Evolutionary conservation across 177 flowering plant genomes (phyloP).

Genomic region (Vitis hybrid): DNA sequence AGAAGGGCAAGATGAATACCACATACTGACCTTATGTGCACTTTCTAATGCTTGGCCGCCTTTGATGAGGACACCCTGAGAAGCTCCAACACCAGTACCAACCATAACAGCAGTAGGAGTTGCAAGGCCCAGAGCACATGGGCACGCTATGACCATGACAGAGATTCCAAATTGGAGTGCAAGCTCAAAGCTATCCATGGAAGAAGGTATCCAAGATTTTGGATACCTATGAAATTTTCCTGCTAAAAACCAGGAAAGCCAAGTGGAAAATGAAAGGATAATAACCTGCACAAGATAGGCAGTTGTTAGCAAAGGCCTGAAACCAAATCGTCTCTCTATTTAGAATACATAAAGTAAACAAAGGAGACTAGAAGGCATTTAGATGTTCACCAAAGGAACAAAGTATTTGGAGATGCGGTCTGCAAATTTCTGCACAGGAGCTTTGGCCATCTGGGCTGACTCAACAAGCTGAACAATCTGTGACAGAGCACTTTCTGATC

Average conservation of each 20-base stretch:
- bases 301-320: neutral
- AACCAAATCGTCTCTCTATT: neutral
- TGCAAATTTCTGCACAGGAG: slow-evolving; percentile 88
- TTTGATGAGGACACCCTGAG: slow-evolving; percentile 83
- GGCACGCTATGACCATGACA: slow-evolving; percentile 91
- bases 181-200: slow-evolving; percentile 85
- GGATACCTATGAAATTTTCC: slow-evolving; percentile 67
- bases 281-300: slow-evolving; percentile 55
- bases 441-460: slow-evolving; percentile 88
- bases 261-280: slow-evolving; percentile 56
- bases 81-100: slow-evolving; percentile 91
- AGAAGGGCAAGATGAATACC: neutral
- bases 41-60: slow-evolving; percentile 87
- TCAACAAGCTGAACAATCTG: slow-evolving; percentile 89
- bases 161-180: slow-evolving; percentile 93
- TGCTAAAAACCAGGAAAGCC: slow-evolving; percentile 83
- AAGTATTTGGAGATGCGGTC: slow-evolving; percentile 78
- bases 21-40: slow-evolving; percentile 68
- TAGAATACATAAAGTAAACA: no score
- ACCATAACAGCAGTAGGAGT: slow-evolving; percentile 97
- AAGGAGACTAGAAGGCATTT: no score
- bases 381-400: slow-evolving; percentile 62
- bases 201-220: slow-evolving; percentile 72
- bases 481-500: slow-evolving; percentile 80
- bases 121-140: slow-evolving; percentile 92